Percentiles rank a stretch among this genome's conserved stretches.
Evolutionary conservation across 768 basidiomycete species (phyloP).

Genomic region (Mrakia blollopis): DNA sequence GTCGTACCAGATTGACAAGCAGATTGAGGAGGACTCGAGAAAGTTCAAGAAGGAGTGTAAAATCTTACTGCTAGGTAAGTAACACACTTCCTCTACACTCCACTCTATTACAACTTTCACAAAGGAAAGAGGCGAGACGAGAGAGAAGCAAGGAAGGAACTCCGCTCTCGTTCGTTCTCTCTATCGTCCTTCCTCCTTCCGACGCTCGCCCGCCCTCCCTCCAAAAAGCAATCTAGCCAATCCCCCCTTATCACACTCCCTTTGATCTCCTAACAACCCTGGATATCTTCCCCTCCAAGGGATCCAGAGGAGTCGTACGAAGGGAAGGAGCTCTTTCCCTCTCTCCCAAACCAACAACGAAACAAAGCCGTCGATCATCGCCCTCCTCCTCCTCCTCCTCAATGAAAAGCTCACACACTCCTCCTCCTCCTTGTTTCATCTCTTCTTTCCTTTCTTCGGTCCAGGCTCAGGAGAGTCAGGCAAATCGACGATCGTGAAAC

Average conservation of each 20-base stretch:
- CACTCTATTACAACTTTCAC: too few relatives aligned
- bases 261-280: too few relatives aligned
- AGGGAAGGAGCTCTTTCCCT: background rate
- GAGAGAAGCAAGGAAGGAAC: too few relatives aligned
- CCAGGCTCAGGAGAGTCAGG: constrained; percentile 91
- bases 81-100: too few relatives aligned
- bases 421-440: background rate
- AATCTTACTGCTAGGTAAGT: constrained; percentile 82
- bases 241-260: too few relatives aligned
- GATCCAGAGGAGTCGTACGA: background rate
- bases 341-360: constrained; percentile 15
- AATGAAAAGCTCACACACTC: background rate
- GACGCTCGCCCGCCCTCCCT: too few relatives aligned
- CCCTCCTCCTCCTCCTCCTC: background rate
- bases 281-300: too few relatives aligned
- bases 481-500: constrained; percentile 93
- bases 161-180: too few relatives aligned
- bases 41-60: constrained; percentile 84
- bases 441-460: background rate
- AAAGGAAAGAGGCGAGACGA: too few relatives aligned
- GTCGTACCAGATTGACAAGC: constrained; percentile 61
- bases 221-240: too few relatives aligned
- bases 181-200: too few relatives aligned
- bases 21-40: constrained; percentile 78
- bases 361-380: background rate